phyloP scores from a whole-genome alignment of 1,284 basidiomycete species.

The Ganoderma sinense region DNA sequence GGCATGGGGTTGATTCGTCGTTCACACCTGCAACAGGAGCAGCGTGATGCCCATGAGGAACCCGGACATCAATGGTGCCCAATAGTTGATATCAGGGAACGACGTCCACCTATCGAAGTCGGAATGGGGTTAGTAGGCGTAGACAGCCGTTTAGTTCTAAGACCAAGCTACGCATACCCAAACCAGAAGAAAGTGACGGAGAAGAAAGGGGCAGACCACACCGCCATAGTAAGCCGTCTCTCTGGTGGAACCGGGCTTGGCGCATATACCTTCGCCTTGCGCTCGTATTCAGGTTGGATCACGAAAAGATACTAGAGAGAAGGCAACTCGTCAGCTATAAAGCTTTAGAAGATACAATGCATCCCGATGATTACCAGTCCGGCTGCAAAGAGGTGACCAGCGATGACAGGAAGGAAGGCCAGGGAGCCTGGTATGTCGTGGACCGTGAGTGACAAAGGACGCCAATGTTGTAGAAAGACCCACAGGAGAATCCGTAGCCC shows the following conservation, averaged over 20 bases:
- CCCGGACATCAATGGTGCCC: conserved; percentile 63
- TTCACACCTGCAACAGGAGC: conserved; percentile 48
- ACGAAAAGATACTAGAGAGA: conserved; percentile 48
- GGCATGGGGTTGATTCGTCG: conserved; percentile 47
- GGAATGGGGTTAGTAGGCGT: not conserved
- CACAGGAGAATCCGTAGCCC: conserved; percentile 56
- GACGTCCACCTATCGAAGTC: conserved; percentile 53
- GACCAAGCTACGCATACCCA: conserved; percentile 37
- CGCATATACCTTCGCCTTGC: conserved; percentile 51
- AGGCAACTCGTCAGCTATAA: not conserved
- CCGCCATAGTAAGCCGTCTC: conserved; percentile 62
- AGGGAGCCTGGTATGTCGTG: conserved; percentile 42
- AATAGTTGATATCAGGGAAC: conserved; percentile 59
- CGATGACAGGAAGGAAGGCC: conserved; percentile 58
- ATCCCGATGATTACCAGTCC: conserved; percentile 42
- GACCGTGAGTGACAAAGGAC: conserved; percentile 35
- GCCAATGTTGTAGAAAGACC: not conserved
- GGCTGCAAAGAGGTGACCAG: conserved; percentile 56
- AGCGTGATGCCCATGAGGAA: conserved; percentile 61
- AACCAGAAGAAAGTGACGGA: conserved; percentile 74
- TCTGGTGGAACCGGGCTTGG: conserved; percentile 72
- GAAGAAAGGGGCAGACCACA: conserved; percentile 64
- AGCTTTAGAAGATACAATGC: conserved; percentile 15
- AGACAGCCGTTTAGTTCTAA: not conserved
- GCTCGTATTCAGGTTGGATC: conserved; percentile 62